Evolutionary conservation across 164 flowering plant genomes (phyloP), one percentile per base, ranked within the genome.

Genomic region (Saururus chinensis): DNA sequence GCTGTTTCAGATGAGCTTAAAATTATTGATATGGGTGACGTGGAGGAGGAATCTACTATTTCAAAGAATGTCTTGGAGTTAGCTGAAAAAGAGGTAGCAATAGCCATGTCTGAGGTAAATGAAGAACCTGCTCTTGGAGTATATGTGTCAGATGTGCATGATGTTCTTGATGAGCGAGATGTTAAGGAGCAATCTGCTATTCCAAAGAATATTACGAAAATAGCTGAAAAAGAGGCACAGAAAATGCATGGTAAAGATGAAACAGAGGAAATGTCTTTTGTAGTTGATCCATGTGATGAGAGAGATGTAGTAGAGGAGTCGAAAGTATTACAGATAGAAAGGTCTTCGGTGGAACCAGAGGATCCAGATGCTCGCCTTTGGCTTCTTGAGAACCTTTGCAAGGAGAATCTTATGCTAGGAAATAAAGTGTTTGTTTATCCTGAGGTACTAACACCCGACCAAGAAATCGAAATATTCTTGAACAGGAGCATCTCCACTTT

Each of bases 401-500:
- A 75, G 54, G 83, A 82, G 64, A 82, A 73, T 66, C 69, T 79
- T 62, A 74, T 58, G 19, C 59, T 56, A 64, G 88, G 92, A 23
- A 73, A 58, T 63, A 88, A 79, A 74, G 24, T 88, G 53, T 95
- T 91, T 76, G 73, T 68, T 62, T 87, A 81, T 74, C 99, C 99
- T 17, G 73, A 71, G 67, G 67, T 69, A 51, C 88, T 80, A 58
- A 86, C 77, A 73, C 83, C 96, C 70, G 88, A 77, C 72, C 72
- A 81, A 73, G 83, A 81, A 40, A 71, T 87, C 54, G 93, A 88
- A 73, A 69, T 95, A 61, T 91, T 86, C 71, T 75, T 95, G 20
- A 87, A 95, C 61, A 80, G 80, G 71, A 79, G 82, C 68, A 66
- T 87, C 1, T 86, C 97, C 40, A 73, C 84, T 59, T 75, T 95